These are phyloP conservation scores for Deinandra increscens DNA, from an alignment of 129 eudicot species.

Conservation along the genomic window DNA sequence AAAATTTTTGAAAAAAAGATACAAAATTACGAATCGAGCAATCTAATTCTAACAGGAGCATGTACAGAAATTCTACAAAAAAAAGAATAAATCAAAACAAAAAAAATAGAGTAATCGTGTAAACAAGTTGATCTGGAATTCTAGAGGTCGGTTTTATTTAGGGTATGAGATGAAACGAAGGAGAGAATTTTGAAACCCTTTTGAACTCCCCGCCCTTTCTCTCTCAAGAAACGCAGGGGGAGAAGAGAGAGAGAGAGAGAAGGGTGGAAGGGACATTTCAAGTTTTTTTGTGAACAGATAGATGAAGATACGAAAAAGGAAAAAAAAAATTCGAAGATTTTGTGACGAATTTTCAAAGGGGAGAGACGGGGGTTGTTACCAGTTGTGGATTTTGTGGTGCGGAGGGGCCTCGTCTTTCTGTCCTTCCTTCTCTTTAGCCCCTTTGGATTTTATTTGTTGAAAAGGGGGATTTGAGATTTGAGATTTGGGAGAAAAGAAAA, in stretches of 20 bases:
- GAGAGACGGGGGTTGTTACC: too few species aligned
- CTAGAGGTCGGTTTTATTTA: constrained; percentile 19
- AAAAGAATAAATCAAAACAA: too few species aligned
- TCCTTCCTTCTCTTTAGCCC: constrained; percentile 30
- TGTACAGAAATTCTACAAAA: too few species aligned
- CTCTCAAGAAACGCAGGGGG: constrained; percentile 23
- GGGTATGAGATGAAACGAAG: constrained; percentile 33
- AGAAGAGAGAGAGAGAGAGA: constrained; percentile 22
- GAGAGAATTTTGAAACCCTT: constrained; percentile 15
- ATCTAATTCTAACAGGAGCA: too few species aligned
- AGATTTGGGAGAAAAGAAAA: too few species aligned
- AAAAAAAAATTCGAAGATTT: constrained; percentile 20
- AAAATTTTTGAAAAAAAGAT: background rate
- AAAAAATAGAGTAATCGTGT: background rate
- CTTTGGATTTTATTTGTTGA: constrained; percentile 20
- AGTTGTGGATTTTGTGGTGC: constrained; percentile 3
- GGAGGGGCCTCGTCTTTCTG: constrained; percentile 32
- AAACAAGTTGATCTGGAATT: background rate
- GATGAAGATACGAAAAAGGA: constrained; percentile 18
- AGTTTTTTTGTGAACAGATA: constrained; percentile 28
- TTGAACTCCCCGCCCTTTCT: constrained; percentile 58
- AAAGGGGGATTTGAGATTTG: too few species aligned
- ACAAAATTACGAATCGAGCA: background rate
- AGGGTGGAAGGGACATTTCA: constrained; percentile 42
- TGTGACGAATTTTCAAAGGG: too few species aligned